These are phyloP conservation scores for Trichosanthes truncata DNA, from an alignment of 306 rosid genomes.

Conservation along the genomic window DNA sequence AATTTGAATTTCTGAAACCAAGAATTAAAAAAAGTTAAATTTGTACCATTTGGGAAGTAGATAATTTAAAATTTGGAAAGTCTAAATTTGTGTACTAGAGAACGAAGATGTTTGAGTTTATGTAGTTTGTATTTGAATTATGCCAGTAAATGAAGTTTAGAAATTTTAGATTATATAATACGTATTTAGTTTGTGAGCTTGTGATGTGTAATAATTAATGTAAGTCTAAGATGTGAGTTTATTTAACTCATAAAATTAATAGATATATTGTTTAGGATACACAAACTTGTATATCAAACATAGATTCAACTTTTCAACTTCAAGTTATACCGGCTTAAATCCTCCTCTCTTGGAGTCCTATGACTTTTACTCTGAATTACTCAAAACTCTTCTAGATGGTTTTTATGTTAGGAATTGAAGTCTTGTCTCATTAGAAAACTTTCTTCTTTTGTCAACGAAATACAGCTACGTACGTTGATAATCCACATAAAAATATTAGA, in stretches of 20 bases:
- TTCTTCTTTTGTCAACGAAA: not conserved
- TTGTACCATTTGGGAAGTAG: not conserved
- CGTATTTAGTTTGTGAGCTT: not conserved
- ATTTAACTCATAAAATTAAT: no score
- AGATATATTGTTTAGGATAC: no score
- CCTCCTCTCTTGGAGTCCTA: no score
- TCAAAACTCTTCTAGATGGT: not conserved
- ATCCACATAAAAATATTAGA: not conserved
- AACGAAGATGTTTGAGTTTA: not conserved
- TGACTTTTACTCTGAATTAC: not conserved
- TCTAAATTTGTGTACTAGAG: no score
- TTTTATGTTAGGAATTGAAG: not conserved
- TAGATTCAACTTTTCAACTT: no score
- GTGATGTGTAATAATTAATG: not conserved
- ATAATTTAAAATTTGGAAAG: no score
- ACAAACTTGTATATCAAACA: no score
- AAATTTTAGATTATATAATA: no score
- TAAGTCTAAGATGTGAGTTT: not conserved
- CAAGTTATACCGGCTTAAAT: no score
- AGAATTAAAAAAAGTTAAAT: no score
- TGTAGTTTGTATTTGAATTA: no score
- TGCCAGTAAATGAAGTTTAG: not conserved
- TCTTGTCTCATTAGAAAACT: not conserved
- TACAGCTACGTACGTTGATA: not conserved
- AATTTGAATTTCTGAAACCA: not conserved